Evolutionary conservation across 768 basidiomycete species (phyloP).

Genomic region (Lentinula detonsa): DNA sequence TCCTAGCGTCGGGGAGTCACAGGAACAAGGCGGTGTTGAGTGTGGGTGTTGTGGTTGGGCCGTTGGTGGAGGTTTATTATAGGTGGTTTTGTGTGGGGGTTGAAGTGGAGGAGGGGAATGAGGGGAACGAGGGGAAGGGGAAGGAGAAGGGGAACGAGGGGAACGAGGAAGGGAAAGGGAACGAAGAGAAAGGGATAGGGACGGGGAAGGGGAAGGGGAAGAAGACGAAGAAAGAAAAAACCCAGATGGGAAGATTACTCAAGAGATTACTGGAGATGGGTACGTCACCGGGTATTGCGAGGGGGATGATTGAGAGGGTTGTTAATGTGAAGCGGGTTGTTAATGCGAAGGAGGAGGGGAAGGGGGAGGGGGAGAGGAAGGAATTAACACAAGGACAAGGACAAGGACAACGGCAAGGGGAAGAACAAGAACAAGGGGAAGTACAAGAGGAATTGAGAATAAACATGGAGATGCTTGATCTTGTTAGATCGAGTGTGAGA

Average conservation of each 20-base stretch:
- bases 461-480: no score
- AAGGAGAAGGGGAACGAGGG: constrained; percentile 37
- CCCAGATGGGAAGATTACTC: constrained; percentile 55
- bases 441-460: no score
- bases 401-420: no score
- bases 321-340: constrained; percentile 34
- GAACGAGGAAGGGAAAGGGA: background rate
- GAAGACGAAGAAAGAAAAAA: constrained; percentile 36
- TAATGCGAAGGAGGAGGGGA: no score
- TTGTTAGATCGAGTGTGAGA: constrained; percentile 34
- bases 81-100: no score
- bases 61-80: constrained; percentile 34
- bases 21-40: constrained; percentile 66
- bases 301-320: constrained; percentile 54
- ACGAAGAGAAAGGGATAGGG: no score
- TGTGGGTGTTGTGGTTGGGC: constrained; percentile 46
- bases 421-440: no score
- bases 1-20: constrained; percentile 54
- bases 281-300: constrained; percentile 56
- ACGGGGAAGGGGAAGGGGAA: no score
- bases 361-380: no score
- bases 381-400: no score
- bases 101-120: constrained; percentile 39
- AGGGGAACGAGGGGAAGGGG: background rate
- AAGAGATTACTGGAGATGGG: constrained; percentile 74